phyloP scores from a whole-genome alignment of 768 basidiomycete genomes.

The Saitozyma podzolica region DNA sequence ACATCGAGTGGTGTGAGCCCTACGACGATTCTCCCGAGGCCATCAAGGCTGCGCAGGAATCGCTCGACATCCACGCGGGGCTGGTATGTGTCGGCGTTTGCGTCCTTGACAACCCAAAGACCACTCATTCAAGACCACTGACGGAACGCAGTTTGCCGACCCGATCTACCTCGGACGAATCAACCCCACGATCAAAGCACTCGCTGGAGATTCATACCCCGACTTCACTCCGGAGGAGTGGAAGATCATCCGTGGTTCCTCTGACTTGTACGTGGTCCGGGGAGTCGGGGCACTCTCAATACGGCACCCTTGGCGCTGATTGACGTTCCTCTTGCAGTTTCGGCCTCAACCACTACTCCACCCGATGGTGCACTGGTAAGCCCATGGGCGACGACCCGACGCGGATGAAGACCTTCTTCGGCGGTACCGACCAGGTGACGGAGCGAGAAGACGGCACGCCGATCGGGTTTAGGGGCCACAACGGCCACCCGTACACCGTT shows the following conservation, averaged over 20 bases:
- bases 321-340: slow-evolving; percentile 2
- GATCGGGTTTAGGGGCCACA: slow-evolving; percentile 24
- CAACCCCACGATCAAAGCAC: slow-evolving; percentile 5
- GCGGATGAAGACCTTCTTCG: slow-evolving; percentile 12
- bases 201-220: slow-evolving; percentile 3
- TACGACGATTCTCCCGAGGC: slow-evolving; percentile 18
- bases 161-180: slow-evolving; percentile 24
- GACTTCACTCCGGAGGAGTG: slow-evolving; percentile 39
- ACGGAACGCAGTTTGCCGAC: slow-evolving; percentile 28
- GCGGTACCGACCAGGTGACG: slow-evolving; percentile 13
- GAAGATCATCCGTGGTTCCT: slow-evolving; percentile 32
- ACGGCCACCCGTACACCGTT: slow-evolving; percentile 26
- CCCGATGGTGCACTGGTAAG: slow-evolving; percentile 18
- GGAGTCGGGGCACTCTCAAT: background rate
- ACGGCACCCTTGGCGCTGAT: background rate
- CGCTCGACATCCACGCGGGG: background rate
- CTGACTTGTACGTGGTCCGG: slow-evolving; percentile 26
- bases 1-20: slow-evolving; percentile 5
- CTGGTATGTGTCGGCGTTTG: background rate
- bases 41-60: slow-evolving; percentile 1
- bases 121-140: background rate
- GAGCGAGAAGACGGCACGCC: slow-evolving; percentile 20
- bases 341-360: slow-evolving; percentile 28
- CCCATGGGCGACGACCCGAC: slow-evolving; percentile 2
- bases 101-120: too few relatives aligned